phyloP scores from a whole-genome alignment of 2,329 filamentous ascomycete species.

The Teratosphaeria destructans region DNA sequence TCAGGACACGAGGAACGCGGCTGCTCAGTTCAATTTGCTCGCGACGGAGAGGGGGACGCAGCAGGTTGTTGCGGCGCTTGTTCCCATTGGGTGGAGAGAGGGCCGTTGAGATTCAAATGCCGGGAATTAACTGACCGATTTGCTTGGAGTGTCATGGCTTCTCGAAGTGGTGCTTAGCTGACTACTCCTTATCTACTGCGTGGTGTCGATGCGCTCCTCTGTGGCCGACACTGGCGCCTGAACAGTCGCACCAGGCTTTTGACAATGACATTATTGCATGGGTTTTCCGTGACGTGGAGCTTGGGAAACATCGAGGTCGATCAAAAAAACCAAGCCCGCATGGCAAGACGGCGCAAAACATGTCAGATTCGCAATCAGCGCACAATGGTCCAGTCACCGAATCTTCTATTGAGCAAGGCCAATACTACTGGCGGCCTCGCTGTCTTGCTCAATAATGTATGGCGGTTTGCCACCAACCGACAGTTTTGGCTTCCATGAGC shows the following conservation, averaged over 20 bases:
- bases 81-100: slow-evolving; percentile 76
- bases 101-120: slow-evolving; percentile 18
- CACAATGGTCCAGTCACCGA: no score
- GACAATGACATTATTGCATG: no score
- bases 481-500: neutral
- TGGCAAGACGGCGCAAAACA: neutral
- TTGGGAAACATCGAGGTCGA: neutral
- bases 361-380: no score
- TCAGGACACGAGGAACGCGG: slow-evolving; percentile 85
- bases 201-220: neutral
- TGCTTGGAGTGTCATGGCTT: neutral
- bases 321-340: neutral
- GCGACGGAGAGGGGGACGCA: slow-evolving; percentile 85
- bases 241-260: no score
- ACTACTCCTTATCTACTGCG: neutral
- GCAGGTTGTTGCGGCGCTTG: slow-evolving; percentile 75
- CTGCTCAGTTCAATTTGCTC: slow-evolving; percentile 86
- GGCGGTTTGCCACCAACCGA: neutral
- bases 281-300: neutral
- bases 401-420: no score
- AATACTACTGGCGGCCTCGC: no score
- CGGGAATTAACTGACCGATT: neutral
- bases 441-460: neutral
- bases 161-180: neutral
- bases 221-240: no score